Evolutionary conservation across 2,329 filamentous ascomycete species (phyloP), one percentile per base, ranked within the genome.

Genomic region (Knufia fluminis): DNA sequence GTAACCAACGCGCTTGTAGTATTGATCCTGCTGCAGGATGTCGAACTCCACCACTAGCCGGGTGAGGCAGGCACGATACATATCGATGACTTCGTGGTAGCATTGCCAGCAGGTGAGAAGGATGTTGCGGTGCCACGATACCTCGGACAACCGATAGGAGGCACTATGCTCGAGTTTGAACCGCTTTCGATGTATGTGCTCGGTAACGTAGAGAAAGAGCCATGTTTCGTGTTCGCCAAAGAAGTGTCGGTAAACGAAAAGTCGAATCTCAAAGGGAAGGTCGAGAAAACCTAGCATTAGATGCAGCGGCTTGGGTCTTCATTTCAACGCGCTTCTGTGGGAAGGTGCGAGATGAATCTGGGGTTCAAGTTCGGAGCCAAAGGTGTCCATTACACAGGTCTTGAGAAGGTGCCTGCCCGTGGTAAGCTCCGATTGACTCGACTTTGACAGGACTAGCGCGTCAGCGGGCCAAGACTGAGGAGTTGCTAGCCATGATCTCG

Each of bases 221-320:
- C 35, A n/a, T 31, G 24, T 22, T 3, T 22, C 14, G 23, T 26
- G 3, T 4, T 35, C 12, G 10, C 16, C 12, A 19, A 49, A 42
- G n/a, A 49, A 22, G n/a, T 43, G n/a, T 33, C 20, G n/a, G 39
- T 49, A 49, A n/a, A 49, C 45, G 22, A 24, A 17, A 22, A 49
- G 38, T 22, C 47, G 47, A 16, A 49, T 35, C 26, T 49, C 47
- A 20, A 36, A 3, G n/a, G 47, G 47, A 8, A 49, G 39, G 17
- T 20, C 32, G 7, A 49, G 31, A 20, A 49, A 44, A 3, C 38
- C 38, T 9, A 22, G 17, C 28, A 16, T 14, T 3, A 38, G 35
- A 38, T 7, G 17, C 12, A n/a, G n/a, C n/a, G n/a, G n/a, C n/a
- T n/a, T n/a, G n/a, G n/a, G n/a, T n/a, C n/a, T n/a, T n/a, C n/a